These are phyloP conservation scores for Nymphaea colorata DNA, from an alignment of 164 flowering plant species.

Conservation along the genomic window DNA sequence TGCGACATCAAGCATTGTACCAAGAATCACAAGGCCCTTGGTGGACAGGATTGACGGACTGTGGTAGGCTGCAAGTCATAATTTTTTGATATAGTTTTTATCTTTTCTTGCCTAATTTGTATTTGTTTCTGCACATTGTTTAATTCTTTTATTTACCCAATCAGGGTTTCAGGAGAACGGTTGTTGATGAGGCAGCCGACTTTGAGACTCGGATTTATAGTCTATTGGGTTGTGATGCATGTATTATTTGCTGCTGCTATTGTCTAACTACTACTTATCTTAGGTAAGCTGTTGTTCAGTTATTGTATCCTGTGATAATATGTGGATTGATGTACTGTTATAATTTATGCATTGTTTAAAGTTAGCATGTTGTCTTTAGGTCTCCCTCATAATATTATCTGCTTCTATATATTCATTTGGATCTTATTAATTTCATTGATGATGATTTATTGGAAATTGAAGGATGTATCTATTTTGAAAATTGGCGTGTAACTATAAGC, in stretches of 20 bases:
- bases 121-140: not conserved
- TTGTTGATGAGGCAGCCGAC: constrained; percentile 91
- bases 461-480: not conserved
- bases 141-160: constrained; percentile 4
- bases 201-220: constrained; percentile 67
- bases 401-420: not conserved
- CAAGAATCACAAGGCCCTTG: constrained; percentile 75
- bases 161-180: constrained; percentile 95
- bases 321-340: not conserved
- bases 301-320: not conserved
- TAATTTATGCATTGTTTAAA: not conserved
- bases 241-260: constrained; percentile 57
- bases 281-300: constrained; percentile 16
- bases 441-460: not conserved
- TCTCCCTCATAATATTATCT: not conserved
- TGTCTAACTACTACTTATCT: constrained; percentile 30
- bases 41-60: constrained; percentile 86
- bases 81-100: not conserved
- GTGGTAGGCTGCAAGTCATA: constrained; percentile 39
- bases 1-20: constrained; percentile 74
- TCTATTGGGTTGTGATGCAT: constrained; percentile 83
- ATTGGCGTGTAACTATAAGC: too few species aligned
- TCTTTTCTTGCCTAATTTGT: not conserved
- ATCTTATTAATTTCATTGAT: not conserved
- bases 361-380: not conserved